Percentiles rank a stretch among this genome's conserved stretches.
Evolutionary conservation across 192 early-diverging fungal genomes (phyloP).

Genomic region (Chytriomyces hyalinus): DNA sequence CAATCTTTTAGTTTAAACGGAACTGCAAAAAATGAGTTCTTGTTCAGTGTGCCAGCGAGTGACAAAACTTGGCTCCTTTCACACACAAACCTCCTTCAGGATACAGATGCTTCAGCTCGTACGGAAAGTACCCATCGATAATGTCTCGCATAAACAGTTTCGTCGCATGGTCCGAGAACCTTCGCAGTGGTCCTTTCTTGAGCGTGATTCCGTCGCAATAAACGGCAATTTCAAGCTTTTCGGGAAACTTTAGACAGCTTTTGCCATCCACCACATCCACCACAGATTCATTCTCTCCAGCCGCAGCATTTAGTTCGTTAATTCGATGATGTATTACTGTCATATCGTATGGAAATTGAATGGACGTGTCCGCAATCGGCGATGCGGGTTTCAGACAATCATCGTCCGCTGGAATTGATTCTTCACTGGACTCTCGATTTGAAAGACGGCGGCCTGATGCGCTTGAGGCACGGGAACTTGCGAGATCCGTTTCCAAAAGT

Average conservation of each 20-base stretch:
- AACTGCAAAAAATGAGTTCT: no score
- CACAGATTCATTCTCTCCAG: slow-evolving; percentile 22
- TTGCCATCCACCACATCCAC: slow-evolving; percentile 12
- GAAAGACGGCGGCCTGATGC: background rate
- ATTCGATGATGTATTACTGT: slow-evolving; percentile 19
- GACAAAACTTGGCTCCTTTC: no score
- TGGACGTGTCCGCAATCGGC: no score
- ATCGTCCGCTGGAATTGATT: background rate
- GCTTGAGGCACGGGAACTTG: background rate
- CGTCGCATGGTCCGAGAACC: slow-evolving; percentile 33
- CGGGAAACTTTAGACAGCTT: slow-evolving; percentile 4
- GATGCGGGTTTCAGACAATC: no score
- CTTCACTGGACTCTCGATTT: no score
- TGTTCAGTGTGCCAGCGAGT: no score
- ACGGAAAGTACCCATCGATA: slow-evolving; percentile 52
- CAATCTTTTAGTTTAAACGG: no score
- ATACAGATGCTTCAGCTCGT: slow-evolving; percentile 41
- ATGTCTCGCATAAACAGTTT: slow-evolving; percentile 44
- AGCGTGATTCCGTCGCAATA: slow-evolving; percentile 46
- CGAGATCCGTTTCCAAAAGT: background rate
- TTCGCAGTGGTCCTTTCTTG: slow-evolving; percentile 32
- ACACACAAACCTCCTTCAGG: slow-evolving; percentile 44
- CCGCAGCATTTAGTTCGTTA: slow-evolving; percentile 38
- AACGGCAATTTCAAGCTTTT: slow-evolving; percentile 25
- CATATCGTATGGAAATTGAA: slow-evolving; percentile 40